Percentiles rank a stretch among this genome's conserved stretches.
Evolutionary conservation across 2,329 filamentous ascomycete genomes (phyloP).

Genomic region (Alternaria atra): DNA sequence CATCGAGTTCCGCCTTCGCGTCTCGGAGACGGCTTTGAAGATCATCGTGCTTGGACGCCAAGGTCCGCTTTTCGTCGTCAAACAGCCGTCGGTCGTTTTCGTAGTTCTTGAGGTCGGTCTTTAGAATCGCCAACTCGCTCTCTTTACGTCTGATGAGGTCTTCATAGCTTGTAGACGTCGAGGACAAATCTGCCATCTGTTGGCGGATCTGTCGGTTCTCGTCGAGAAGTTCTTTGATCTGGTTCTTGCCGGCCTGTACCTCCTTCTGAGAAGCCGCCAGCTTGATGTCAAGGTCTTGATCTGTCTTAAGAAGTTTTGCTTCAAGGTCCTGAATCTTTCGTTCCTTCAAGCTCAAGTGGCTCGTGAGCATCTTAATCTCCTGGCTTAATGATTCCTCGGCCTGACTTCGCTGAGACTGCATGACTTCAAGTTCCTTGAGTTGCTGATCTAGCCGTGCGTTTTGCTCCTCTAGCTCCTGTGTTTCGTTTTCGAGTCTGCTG

Average conservation of each 20-base stretch:
- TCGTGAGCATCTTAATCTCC: constrained; percentile 90
- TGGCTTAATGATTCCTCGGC: constrained; percentile 80
- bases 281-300: constrained; percentile 90
- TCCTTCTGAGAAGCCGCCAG: constrained; percentile 81
- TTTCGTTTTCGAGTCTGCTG: constrained; percentile 84
- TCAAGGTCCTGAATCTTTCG: constrained; percentile 90
- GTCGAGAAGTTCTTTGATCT: constrained; percentile 77
- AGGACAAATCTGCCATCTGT: constrained; percentile 85
- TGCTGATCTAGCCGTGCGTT: constrained; percentile 75
- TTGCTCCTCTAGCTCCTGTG: constrained; percentile 74
- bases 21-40: constrained; percentile 80
- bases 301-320: constrained; percentile 79
- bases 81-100: constrained; percentile 81
- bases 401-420: constrained; percentile 76
- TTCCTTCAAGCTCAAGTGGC: constrained; percentile 87
- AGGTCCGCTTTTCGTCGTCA: constrained; percentile 77
- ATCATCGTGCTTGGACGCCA: constrained; percentile 80
- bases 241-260: constrained; percentile 74
- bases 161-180: constrained; percentile 93
- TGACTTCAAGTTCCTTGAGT: constrained; percentile 73
- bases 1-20: constrained; percentile 86
- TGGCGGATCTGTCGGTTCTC: constrained; percentile 86
- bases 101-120: constrained; percentile 82
- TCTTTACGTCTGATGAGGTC: constrained; percentile 93
- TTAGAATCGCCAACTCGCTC: constrained; percentile 86